These are phyloP conservation scores for Fusarium sp. DNA, from an alignment of 2,329 filamentous ascomycete species.

Conservation along the genomic window DNA sequence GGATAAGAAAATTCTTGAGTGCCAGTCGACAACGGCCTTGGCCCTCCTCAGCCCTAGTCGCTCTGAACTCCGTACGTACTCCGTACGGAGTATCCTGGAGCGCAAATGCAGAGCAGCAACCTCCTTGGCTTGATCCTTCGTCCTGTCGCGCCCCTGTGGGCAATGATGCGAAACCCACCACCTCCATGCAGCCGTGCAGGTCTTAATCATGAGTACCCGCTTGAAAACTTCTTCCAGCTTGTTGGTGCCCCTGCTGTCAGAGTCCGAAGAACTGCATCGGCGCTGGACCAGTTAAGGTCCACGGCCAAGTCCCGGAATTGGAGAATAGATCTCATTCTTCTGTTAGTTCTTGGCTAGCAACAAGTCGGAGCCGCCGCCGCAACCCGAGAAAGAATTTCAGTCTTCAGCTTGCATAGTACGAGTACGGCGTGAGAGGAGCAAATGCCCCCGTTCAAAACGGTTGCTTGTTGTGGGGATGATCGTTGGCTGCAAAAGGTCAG, in stretches of 20 bases:
- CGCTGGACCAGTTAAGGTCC: not conserved
- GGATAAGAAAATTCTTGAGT: slow-evolving; percentile 23
- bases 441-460: slow-evolving; percentile 1
- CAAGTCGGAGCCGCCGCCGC: slow-evolving; percentile 1
- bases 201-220: slow-evolving; percentile 1
- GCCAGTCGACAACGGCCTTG: slow-evolving; percentile 2
- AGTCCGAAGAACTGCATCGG: slow-evolving; percentile 2
- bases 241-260: not conserved
- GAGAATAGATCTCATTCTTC: not conserved
- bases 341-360: not conserved
- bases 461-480: slow-evolving; percentile 28
- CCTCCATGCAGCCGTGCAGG: slow-evolving; percentile 4
- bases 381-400: not conserved
- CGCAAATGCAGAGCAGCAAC: not conserved
- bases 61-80: not conserved
- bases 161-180: not conserved
- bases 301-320: not conserved
- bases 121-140: slow-evolving; percentile 5
- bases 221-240: slow-evolving; percentile 5
- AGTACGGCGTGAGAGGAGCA: slow-evolving; percentile 6
- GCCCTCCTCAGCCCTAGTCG: slow-evolving; percentile 4
- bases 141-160: not conserved
- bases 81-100: not conserved
- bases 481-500: slow-evolving; percentile 31
- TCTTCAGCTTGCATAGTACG: not conserved